Base-by-base conservation (phyloP, 2,329 filamentous ascomycete genomes). In the Penicillium sp. region DNA sequence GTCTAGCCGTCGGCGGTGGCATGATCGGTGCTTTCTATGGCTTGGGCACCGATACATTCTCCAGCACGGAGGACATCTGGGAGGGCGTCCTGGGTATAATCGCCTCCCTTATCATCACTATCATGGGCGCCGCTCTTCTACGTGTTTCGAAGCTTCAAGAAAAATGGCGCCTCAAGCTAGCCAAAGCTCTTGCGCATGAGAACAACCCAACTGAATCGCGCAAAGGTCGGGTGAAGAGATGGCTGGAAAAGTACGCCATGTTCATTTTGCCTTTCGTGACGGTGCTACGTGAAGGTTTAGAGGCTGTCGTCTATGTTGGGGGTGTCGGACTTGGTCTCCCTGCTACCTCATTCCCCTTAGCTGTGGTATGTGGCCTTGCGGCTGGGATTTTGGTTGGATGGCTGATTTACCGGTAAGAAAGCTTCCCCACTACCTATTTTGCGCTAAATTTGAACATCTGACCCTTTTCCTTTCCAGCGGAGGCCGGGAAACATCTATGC, bases 241-340 rank as follows among this genome's bases (percentile, higher is more conserved):
- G 83, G 75, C 74, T 80, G 18, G 87, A 92, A 71, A 91, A 89
- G 71, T 94, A 96, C 68, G 85, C 87, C 67, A 90, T 96, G 88
- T 94, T 95, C 70, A 73, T 90, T 43, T 77, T 96, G 50, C 92
- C 92, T 1, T 95, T 96, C 73, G 81, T 96, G 68, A 96, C 91
- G 0, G 88, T 94, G n/a, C 76, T 96, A 13, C 81, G 92, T 34
- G 91, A 96, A 71, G 92, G 91, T 3, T 83, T 96, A 29, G 92
- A 96, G 71, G 90, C 88, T 0, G 87, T 96, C 34, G 83, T 96
- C 22, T 96, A 95, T 71, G 85, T 95, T 49, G 90, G 89, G 14
- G 92, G 91, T 18, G 91, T 96, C 4, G 88, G 88, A 3, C 85
- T 96, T 50, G 84, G 86, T 1, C 79, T 88, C 3, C 89, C 90